These are phyloP conservation scores for Saturnispora ahearnii DNA, from an alignment of 805 yeast genomes.

Conservation along the genomic window DNA sequence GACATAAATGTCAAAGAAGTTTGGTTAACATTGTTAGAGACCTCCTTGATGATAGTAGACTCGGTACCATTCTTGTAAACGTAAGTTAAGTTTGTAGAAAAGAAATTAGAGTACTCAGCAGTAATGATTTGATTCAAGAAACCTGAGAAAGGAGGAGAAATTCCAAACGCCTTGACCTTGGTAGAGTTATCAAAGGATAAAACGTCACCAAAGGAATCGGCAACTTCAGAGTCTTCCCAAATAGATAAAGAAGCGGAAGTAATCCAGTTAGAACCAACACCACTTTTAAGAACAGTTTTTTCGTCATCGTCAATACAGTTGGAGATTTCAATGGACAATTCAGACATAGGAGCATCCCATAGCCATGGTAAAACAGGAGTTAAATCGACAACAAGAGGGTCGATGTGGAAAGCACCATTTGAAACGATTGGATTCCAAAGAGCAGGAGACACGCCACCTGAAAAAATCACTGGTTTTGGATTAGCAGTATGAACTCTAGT, in stretches of 20 bases:
- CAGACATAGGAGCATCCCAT: conserved; percentile 39
- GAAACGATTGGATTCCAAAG: conserved; percentile 79
- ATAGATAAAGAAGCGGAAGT: conserved; percentile 46
- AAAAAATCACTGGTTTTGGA: conserved; percentile 67
- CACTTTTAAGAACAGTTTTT: conserved; percentile 24
- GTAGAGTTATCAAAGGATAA: conserved; percentile 23
- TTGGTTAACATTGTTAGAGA: conserved; percentile 26
- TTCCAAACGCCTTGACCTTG: conserved; percentile 25
- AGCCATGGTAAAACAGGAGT: conserved; percentile 62
- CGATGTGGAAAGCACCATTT: conserved; percentile 62
- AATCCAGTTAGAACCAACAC: conserved; percentile 49
- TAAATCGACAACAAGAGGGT: conserved; percentile 60
- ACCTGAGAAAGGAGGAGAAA: conserved; percentile 33
- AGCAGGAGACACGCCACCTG: conserved; percentile 77
- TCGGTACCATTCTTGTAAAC: conserved; percentile 32
- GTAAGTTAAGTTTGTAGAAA: conserved; percentile 31
- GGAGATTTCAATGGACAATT: conserved; percentile 40
- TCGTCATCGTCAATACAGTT: conserved; percentile 40
- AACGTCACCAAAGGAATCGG: conserved; percentile 32
- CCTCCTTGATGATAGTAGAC: conserved; percentile 25
- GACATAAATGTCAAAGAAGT: conserved; percentile 33
- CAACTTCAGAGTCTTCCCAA: conserved; percentile 41
- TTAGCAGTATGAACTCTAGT: conserved; percentile 48
- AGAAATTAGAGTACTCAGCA: conserved; percentile 28
- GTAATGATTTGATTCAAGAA: conserved; percentile 31